phyloP scores from a whole-genome alignment of 768 basidiomycete species.

The Clathrus columnatus region DNA sequence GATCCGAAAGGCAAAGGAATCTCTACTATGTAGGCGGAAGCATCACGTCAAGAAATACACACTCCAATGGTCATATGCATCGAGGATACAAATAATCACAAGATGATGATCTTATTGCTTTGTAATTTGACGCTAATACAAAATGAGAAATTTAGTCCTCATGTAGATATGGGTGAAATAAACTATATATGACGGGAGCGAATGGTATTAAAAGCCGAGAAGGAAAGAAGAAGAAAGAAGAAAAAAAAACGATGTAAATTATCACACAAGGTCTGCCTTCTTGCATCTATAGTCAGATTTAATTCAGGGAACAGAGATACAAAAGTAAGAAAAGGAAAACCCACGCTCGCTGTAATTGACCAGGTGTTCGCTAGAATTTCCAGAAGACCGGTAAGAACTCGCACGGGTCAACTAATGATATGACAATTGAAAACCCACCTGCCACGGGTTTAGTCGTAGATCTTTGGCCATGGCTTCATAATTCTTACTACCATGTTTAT shows the following conservation, averaged over 20 bases:
- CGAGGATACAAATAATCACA: neutral
- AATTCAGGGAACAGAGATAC: neutral
- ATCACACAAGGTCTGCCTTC: slow-evolving; percentile 35
- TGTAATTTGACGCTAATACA: neutral
- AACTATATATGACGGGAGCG: neutral
- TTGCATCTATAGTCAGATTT: slow-evolving; percentile 27
- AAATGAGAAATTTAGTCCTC: neutral
- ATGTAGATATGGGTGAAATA: neutral
- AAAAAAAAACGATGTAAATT: neutral
- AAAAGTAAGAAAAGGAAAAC: slow-evolving; percentile 2
- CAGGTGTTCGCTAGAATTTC: slow-evolving; percentile 47
- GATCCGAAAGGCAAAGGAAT: neutral
- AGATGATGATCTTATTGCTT: neutral
- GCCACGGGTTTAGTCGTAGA: slow-evolving; percentile 68
- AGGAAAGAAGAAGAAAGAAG: no score
- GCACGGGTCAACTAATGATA: neutral
- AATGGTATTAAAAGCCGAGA: no score
- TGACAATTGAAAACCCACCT: slow-evolving; percentile 22
- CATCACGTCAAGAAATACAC: neutral
- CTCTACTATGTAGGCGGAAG: neutral
- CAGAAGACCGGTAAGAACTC: neutral
- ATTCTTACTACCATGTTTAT: slow-evolving; percentile 65
- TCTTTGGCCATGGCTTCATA: slow-evolving; percentile 72
- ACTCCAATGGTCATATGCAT: no score
- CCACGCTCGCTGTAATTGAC: slow-evolving; percentile 43